These are phyloP conservation scores for Trichosporon faecale DNA, from an alignment of 1,284 basidiomycete genomes.

Conservation along the genomic window DNA sequence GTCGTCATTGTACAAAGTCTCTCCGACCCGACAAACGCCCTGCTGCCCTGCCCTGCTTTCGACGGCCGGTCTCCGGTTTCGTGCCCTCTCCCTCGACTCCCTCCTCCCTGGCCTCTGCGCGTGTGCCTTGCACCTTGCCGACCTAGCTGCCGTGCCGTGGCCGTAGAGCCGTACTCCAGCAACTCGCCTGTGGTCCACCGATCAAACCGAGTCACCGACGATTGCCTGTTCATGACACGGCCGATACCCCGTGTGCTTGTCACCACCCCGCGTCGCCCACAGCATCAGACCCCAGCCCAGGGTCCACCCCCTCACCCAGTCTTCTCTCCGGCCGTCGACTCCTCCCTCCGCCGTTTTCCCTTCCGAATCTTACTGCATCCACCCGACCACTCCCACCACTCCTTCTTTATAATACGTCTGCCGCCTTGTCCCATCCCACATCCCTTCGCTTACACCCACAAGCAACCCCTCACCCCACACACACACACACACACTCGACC, in stretches of 20 bases:
- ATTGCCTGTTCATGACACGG: constrained; percentile 1
- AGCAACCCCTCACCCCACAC: not conserved
- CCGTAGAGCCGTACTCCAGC: not conserved
- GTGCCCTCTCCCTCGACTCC: not conserved
- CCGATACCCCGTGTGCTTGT: constrained; percentile 7
- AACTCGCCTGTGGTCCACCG: not conserved
- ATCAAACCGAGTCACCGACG: constrained; percentile 9
- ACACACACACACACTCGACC: not conserved
- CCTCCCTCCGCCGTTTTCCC: not conserved
- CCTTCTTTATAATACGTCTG: not conserved
- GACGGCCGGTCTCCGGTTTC: constrained; percentile 1
- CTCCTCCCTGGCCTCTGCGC: not conserved
- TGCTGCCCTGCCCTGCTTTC: not conserved
- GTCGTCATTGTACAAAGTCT: constrained; percentile 11
- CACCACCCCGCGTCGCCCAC: not conserved
- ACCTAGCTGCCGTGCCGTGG: not conserved
- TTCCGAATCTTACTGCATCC: not conserved
- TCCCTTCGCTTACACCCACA: not conserved
- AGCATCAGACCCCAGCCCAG: not conserved
- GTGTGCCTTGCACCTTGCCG: not conserved
- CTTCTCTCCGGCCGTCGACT: constrained; percentile 5
- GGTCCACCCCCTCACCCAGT: not conserved
- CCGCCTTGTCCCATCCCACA: not conserved
- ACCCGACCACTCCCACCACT: not conserved
- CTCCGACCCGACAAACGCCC: constrained; percentile 8